Evolutionary conservation across 352 stramenopile genomes (phyloP), one percentile per base, ranked within the genome.

Genomic region (Globisporangium carolinianum): DNA sequence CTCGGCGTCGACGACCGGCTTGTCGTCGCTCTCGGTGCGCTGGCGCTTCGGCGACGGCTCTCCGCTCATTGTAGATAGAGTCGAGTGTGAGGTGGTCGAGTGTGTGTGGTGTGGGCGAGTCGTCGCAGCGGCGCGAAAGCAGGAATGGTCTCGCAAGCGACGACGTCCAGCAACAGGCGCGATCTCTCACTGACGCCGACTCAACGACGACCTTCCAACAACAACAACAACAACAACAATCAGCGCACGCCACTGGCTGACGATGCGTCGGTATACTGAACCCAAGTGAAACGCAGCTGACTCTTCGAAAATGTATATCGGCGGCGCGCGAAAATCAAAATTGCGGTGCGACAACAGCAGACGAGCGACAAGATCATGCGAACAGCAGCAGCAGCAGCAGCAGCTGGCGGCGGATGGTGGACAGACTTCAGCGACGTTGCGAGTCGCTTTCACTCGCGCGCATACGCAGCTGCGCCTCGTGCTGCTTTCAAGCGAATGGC

Each of bases 31-130:
- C 51, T 81, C 75, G 9, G 76, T 89, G 67, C 79, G 76, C 67
- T 90, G 82, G 57, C 79, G 79, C 79, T 91, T 91, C 32, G 83
- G 73, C 49, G 79, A 85, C 55, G 76, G 74, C 51, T 69, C 68
- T 47, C 74, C 71, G 43, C 68, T 77, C 75, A 86, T 89, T 17
- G 14, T 75, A 51, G 2, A 47, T 35, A 12, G 14, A n/a, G 45
- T 41, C 14, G 12, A 17, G 42, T 47, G 42, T 47, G 42, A 17
- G n/a, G 42, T 17, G 42, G 11, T 45, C 15, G 46, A 35, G 11
- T 12, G 47, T 51, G 47, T 17, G 42, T 17, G 32, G 50, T 6
- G 15, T 32, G 24, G 24, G 24, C 24, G 24, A 32, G 24, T 32
- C 24, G 24, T 32, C 24, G 24, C 24, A 32, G 24, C 49, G 9